Conservation (phyloP, 1,139 yeast species). For the Suhomyces bolitotheri region DNA sequence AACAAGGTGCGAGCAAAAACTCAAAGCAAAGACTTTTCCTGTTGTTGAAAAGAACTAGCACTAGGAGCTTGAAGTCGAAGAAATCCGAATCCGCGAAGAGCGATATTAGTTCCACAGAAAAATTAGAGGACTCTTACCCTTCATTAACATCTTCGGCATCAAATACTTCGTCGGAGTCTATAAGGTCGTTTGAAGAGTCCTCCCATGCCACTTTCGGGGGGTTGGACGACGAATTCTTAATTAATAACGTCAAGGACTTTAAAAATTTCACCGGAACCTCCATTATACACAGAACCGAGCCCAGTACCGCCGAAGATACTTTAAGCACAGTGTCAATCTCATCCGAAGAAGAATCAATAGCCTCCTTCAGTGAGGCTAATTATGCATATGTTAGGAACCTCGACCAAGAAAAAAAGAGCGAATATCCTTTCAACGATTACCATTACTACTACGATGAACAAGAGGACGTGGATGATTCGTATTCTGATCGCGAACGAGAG, state of each 20-base stretch:
- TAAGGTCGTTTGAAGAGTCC: conserved; percentile 9
- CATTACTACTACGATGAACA: conserved; percentile 17
- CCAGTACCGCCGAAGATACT: conserved; percentile 13
- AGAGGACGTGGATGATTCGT: conserved; percentile 8
- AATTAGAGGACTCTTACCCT: conserved; percentile 8
- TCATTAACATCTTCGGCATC: conserved; percentile 15
- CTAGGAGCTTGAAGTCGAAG: neutral
- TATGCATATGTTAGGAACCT: conserved; percentile 11
- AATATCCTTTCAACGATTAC: conserved; percentile 17
- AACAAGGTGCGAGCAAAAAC: conserved; percentile 1
- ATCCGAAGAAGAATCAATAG: conserved; percentile 21
- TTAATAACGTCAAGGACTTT: conserved; percentile 26
- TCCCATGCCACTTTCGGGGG: conserved; percentile 5
- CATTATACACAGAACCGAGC: conserved; percentile 9
- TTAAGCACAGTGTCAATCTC: conserved; percentile 23
- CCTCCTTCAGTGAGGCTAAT: conserved; percentile 15
- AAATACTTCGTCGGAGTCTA: conserved; percentile 6
- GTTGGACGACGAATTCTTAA: conserved; percentile 32
- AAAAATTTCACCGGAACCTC: conserved; percentile 39
- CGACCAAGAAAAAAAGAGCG: conserved; percentile 4
- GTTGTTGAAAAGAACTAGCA: conserved; percentile 5
- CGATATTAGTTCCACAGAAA: neutral
- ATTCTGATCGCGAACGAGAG: conserved; percentile 32
- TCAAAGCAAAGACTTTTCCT: conserved; percentile 8
- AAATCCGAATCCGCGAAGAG: neutral